phyloP scores from a whole-genome alignment of 352 stramenopile genomes.

The Globisporangium cystogenes region DNA sequence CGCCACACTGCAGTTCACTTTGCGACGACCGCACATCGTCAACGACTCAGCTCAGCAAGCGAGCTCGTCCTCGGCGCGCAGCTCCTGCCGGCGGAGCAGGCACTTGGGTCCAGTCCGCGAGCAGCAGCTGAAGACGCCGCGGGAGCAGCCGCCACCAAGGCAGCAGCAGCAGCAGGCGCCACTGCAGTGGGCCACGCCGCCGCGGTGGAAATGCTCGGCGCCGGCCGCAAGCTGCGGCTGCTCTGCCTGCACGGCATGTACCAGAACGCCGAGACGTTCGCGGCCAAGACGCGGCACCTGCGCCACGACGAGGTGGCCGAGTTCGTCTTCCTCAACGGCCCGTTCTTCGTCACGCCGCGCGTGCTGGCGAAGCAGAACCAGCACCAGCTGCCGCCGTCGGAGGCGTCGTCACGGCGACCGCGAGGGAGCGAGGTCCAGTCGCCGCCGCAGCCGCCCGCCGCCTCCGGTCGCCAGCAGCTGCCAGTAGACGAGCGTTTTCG shows the following conservation, averaged over 20 bases:
- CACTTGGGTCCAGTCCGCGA: too few species aligned
- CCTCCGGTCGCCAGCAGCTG: constrained; percentile 16
- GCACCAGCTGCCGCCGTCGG: constrained; percentile 1
- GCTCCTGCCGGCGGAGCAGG: too few species aligned
- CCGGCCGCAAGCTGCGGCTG: constrained; percentile 28
- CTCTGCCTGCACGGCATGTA: constrained; percentile 68
- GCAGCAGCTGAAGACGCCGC: too few species aligned
- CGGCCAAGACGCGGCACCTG: constrained; percentile 62
- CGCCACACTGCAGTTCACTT: too few species aligned
- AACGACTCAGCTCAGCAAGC: too few species aligned
- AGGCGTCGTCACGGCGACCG: neutral
- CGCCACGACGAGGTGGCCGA: constrained; percentile 33
- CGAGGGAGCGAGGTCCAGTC: constrained; percentile 4
- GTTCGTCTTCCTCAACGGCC: constrained; percentile 68
- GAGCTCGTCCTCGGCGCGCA: too few species aligned
- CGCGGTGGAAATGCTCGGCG: constrained; percentile 8
- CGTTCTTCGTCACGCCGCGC: constrained; percentile 65
- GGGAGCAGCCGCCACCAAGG: too few species aligned
- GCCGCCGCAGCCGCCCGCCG: neutral
- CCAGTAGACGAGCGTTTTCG: constrained; percentile 56
- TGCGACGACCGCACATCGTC: too few species aligned
- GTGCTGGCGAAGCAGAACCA: constrained; percentile 48
- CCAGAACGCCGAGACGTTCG: constrained; percentile 66
- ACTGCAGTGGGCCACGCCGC: too few species aligned
- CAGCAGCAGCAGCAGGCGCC: too few species aligned